Evolutionary conservation across 768 basidiomycete genomes (phyloP).

Genomic region (Amanita exitialis): DNA sequence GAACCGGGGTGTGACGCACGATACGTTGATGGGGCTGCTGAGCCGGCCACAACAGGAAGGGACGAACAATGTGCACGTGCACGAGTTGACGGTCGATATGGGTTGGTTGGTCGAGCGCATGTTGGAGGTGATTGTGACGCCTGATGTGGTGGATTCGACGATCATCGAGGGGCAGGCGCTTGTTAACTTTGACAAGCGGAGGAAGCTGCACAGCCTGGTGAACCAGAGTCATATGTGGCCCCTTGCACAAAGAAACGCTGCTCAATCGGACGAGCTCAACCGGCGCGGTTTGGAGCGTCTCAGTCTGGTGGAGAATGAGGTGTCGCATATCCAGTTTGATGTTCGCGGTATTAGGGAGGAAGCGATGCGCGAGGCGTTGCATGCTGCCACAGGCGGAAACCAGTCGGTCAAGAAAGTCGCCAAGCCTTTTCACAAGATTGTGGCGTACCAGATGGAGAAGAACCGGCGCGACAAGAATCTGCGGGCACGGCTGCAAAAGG

Average conservation of each 20-base stretch:
- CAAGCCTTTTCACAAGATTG: conserved; percentile 59
- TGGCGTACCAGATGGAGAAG: conserved; percentile 69
- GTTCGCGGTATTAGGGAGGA: conserved; percentile 68
- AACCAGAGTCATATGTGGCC: conserved; percentile 38
- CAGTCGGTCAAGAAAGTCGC: conserved; percentile 42
- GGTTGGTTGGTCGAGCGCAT: conserved; percentile 80
- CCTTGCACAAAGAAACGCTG: conserved; percentile 26
- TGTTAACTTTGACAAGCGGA: conserved; percentile 76
- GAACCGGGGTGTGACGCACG: conserved; percentile 50
- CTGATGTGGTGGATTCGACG: conserved; percentile 53
- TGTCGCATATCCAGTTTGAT: conserved; percentile 52
- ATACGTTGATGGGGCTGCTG: conserved; percentile 50
- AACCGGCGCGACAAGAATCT: conserved; percentile 65
- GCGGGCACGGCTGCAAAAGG: conserved; percentile 60
- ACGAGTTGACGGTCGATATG: conserved; percentile 57
- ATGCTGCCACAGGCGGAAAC: conserved; percentile 29
- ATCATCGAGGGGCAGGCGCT: conserved; percentile 46
- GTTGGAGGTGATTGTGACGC: conserved; percentile 66
- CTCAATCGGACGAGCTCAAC: conserved; percentile 45
- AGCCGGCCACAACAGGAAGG: conserved; percentile 36
- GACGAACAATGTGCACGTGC: conserved; percentile 21
- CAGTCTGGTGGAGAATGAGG: conserved; percentile 66
- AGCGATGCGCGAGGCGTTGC: conserved; percentile 51
- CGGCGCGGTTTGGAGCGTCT: conserved; percentile 67
- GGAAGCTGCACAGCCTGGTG: conserved; percentile 65